These are phyloP conservation scores for Aureobasidium sp. DNA, from an alignment of 2,329 filamentous ascomycete species.

Conservation along the genomic window DNA sequence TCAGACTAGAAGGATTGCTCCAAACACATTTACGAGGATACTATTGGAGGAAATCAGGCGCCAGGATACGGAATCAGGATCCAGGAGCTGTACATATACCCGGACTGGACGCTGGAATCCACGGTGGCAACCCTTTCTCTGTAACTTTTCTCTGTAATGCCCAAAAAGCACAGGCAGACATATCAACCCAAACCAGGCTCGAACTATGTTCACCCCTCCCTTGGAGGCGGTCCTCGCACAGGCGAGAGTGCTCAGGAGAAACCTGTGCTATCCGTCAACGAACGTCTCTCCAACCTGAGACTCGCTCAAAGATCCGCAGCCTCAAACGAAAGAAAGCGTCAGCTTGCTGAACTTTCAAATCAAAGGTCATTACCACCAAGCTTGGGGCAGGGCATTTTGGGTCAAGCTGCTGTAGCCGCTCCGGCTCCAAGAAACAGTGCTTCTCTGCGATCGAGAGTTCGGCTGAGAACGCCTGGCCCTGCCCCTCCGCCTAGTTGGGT, in stretches of 20 bases:
- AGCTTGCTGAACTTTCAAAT: constrained; percentile 34
- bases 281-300: constrained; percentile 38
- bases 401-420: constrained; percentile 36
- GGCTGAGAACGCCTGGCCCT: constrained; percentile 32
- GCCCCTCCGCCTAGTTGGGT: constrained; percentile 39
- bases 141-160: constrained; percentile 26
- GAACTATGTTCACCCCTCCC: constrained; percentile 30
- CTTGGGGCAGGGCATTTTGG: constrained; percentile 33
- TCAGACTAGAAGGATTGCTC: background rate
- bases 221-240: constrained; percentile 19
- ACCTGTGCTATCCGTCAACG: constrained; percentile 32
- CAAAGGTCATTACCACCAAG: constrained; percentile 37
- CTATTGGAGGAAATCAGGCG: background rate
- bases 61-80: background rate
- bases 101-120: background rate
- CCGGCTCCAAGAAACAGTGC: constrained; percentile 34
- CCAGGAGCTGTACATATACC: background rate
- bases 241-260: constrained; percentile 15
- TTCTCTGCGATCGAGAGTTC: constrained; percentile 20
- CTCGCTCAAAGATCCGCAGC: constrained; percentile 32
- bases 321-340: constrained; percentile 29
- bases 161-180: constrained; percentile 38
- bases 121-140: background rate
- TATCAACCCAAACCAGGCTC: constrained; percentile 29
- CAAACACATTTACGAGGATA: background rate